Conservation (phyloP, 1,139 yeast genomes). For the Sugiyamaella xylanicola region DNA sequence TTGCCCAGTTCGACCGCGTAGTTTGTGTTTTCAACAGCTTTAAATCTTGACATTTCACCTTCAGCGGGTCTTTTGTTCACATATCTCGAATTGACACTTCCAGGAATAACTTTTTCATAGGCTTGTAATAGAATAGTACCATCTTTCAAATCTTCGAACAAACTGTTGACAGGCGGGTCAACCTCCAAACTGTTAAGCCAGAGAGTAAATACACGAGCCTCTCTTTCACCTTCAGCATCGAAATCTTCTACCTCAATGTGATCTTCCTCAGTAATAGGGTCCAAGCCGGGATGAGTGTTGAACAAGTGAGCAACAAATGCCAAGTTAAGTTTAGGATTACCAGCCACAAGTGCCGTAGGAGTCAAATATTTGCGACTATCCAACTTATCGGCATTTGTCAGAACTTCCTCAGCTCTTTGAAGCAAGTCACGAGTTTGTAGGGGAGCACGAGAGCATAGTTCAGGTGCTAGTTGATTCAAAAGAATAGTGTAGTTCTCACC, state of each 20-base stretch:
- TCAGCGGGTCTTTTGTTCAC: conserved; percentile 78
- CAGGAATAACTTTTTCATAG: conserved; percentile 93
- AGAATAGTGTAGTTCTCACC: conserved; percentile 94
- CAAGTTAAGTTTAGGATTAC: conserved; percentile 93
- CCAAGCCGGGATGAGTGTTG: conserved; percentile 95
- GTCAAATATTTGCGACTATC: conserved; percentile 94
- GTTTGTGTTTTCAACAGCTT: conserved; percentile 93
- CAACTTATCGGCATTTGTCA: conserved; percentile 83
- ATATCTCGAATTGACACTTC: conserved; percentile 76
- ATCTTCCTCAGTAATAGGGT: conserved; percentile 91
- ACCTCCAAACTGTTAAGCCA: conserved; percentile 97
- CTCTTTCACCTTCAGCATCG: conserved; percentile 99
- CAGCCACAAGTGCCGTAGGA: conserved; percentile 89
- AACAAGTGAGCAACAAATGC: conserved; percentile 97
- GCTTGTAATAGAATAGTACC: conserved; percentile 90
- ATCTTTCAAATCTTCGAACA: conserved; percentile 93
- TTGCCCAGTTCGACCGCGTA: conserved; percentile 96
- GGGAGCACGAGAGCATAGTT: conserved; percentile 77
- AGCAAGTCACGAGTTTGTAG: conserved; percentile 70
- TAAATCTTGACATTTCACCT: conserved; percentile 85
- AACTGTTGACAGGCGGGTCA: conserved; percentile 87
- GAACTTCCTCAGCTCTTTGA: conserved; percentile 82
- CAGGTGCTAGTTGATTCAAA: conserved; percentile 86
- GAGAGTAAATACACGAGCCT: conserved; percentile 95
- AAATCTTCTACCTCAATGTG: conserved; percentile 82